Conservation (phyloP, 2,329 filamentous ascomycete genomes). For the Colletotrichum sp. region DNA sequence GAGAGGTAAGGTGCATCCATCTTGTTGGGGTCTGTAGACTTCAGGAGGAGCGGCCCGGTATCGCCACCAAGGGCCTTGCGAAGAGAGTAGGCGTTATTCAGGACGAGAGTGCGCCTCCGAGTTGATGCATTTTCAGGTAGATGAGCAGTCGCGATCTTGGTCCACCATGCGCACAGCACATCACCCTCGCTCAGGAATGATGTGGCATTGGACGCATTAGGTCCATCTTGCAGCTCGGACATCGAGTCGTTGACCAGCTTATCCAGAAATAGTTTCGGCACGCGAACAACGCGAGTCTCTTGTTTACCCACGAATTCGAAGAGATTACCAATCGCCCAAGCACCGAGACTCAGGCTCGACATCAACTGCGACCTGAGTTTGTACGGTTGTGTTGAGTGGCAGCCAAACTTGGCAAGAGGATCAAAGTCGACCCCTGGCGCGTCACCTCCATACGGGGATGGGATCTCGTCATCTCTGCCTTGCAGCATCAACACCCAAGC, state of each 20-base stretch:
- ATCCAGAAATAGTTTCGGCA: not conserved
- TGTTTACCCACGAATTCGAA: not conserved
- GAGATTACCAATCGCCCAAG: not conserved
- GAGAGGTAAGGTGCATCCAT: not conserved
- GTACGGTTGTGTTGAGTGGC: not conserved
- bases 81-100: not conserved
- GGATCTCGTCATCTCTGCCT: not conserved
- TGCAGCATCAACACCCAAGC: not conserved
- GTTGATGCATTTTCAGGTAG: not conserved
- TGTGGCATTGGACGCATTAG: fast-evolving
- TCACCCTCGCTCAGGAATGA: not conserved
- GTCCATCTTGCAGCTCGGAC: not conserved
- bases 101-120: not conserved
- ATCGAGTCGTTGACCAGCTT: not conserved
- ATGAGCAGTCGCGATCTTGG: not conserved
- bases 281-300: not conserved
- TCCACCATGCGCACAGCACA: not conserved
- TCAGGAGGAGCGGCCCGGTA: not conserved
- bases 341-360: not conserved
- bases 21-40: not conserved
- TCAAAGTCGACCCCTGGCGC: not conserved
- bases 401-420: not conserved
- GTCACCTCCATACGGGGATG: not conserved
- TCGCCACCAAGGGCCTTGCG: not conserved
- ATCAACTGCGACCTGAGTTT: not conserved